A percentile compares a stretch with the other conserved stretches of the same genome.
Conservation (phyloP, 2,329 filamentous ascomycete genomes). For the Epichloe brachyelytri region DNA sequence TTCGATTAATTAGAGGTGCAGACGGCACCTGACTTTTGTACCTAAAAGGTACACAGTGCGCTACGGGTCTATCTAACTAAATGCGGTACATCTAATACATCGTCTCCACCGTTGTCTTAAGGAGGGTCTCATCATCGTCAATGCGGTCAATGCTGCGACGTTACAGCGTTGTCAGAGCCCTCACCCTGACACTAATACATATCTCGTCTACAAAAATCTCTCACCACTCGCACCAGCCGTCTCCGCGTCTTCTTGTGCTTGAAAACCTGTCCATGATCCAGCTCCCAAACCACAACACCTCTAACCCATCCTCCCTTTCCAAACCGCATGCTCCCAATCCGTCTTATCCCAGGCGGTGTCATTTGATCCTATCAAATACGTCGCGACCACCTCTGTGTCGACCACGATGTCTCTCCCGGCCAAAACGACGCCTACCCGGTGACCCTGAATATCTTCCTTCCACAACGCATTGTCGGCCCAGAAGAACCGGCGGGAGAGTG, state of each 20-base stretch:
- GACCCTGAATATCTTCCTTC: constrained; percentile 37
- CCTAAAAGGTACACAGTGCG: too few species aligned
- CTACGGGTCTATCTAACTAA: too few species aligned
- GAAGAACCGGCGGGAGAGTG: constrained; percentile 44
- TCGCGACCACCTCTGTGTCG: constrained; percentile 36
- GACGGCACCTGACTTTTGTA: too few species aligned
- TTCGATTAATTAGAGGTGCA: too few species aligned
- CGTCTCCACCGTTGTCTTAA: too few species aligned
- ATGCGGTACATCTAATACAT: too few species aligned
- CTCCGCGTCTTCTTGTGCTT: constrained; percentile 20
- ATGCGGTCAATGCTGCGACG: too few species aligned
- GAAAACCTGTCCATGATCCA: constrained; percentile 46
- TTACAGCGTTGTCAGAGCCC: too few species aligned
- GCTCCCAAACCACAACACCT: constrained; percentile 40
- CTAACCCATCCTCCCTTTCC: constrained; percentile 27
- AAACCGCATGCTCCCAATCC: constrained; percentile 11
- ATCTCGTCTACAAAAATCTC: background rate
- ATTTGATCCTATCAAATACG: constrained; percentile 29
- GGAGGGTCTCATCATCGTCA: too few species aligned
- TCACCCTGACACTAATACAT: too few species aligned
- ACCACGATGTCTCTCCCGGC: constrained; percentile 41
- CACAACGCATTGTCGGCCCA: constrained; percentile 49
- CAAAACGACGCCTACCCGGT: constrained; percentile 34
- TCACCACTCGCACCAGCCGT: constrained; percentile 13
- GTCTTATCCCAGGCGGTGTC: constrained; percentile 3